These are phyloP conservation scores for Macrotyloma uniflorum DNA, from an alignment of 306 rosid genomes.

Conservation along the genomic window DNA sequence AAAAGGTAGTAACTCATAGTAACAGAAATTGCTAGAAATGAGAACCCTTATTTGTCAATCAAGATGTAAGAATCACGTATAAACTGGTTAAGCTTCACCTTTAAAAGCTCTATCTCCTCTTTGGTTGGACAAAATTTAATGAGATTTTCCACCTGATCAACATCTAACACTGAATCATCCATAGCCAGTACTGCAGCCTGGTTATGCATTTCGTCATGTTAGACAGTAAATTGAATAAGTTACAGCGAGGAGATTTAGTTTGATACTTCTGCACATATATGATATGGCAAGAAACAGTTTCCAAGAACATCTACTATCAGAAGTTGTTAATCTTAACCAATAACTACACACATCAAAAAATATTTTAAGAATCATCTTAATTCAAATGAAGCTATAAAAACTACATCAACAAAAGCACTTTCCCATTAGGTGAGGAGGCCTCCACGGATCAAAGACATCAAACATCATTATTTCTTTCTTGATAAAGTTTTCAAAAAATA, in stretches of 20 bases:
- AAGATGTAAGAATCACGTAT: conserved; percentile 27
- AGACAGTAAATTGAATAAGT: conserved; percentile 22
- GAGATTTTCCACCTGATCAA: conserved; percentile 95
- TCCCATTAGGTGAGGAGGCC: neutral
- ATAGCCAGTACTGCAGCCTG: conserved; percentile 92
- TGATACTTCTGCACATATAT: neutral
- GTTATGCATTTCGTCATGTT: conserved; percentile 35
- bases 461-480: neutral
- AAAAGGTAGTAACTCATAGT: conserved; percentile 8
- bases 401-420: neutral
- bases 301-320: neutral
- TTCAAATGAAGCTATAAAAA: neutral
- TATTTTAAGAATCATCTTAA: conserved; percentile 13
- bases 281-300: conserved; percentile 7
- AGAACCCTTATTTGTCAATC: conserved; percentile 24
- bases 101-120: conserved; percentile 93
- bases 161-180: conserved; percentile 85
- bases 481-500: neutral
- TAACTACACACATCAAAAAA: neutral
- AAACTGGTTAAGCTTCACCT: conserved; percentile 55
- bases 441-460: neutral
- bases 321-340: neutral
- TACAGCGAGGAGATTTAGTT: conserved; percentile 10
- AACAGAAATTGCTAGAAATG: conserved; percentile 24
- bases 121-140: conserved; percentile 94